Evolutionary conservation across 768 basidiomycete species (phyloP), one percentile per base, ranked within the genome.

Genomic region (Clavaria fumosa): DNA sequence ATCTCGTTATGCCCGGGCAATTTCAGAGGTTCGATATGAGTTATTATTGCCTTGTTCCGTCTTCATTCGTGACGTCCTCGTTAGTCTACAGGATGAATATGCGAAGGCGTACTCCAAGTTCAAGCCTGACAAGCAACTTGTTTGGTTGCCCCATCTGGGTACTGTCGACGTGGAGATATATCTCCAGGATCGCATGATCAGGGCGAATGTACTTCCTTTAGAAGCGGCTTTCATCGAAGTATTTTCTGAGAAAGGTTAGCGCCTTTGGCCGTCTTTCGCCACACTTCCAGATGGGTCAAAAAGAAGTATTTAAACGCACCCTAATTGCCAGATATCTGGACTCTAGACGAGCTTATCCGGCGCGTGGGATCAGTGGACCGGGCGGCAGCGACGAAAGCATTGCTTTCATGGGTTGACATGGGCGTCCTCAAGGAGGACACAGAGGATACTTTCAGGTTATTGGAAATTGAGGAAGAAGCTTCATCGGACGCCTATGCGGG

Each of bases 181-280:
- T 49, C 64, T 97, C 2, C 67, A 77, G 47, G 93, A 96, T 52
- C 77, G 88, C 9, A 72, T 61, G 3, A 42, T 95, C 23, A 70
- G 72, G 15, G 72, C 71, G 3, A 77, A 86, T 30, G 86, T 85
- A 3, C 75, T 77, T 1, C 86, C 90, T 0, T 56, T 97, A 14
- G 91, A 97, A 52, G 95, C 93, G 6, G 81, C 86, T 1, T 72
- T 93, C 42, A 75, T 91, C 34, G 88, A 91, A 47, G 61, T 86
- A 3, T 95, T 96, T 51, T 76, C 75, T 0, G 63, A 75, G 40
- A 71, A 76, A 54, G 61, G 86, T 77, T 21, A 17, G 6, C 21
- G 7, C 5, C 3, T 15, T 42, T 49, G 23, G 7, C 14, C 5
- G 23, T 37, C 7, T 23, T 35, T 23, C 38, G n/a, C 34, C 20